Conservation (phyloP, 257 asterid genomes). For the Cynanchum wilfordii region DNA sequence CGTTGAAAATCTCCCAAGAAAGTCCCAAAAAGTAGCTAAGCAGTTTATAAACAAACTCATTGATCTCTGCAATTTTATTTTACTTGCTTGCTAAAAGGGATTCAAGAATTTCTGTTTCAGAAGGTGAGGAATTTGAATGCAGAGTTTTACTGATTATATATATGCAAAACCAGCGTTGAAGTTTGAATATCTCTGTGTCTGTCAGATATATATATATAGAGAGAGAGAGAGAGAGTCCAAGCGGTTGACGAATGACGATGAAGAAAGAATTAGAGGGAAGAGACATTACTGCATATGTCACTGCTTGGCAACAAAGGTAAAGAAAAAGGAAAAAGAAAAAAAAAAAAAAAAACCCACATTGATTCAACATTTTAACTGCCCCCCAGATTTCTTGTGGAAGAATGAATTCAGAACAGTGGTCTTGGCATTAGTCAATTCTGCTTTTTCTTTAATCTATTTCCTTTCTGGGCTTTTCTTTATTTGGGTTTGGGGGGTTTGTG, state of each 20-base stretch:
- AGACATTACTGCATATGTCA: constrained; percentile 1
- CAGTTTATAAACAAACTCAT: neutral
- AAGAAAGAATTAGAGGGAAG: neutral
- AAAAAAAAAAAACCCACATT: neutral
- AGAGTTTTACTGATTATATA: neutral
- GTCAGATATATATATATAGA: neutral
- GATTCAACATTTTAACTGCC: neutral
- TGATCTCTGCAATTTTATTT: neutral
- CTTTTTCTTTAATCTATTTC: neutral
- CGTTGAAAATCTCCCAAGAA: neutral
- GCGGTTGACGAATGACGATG: constrained; percentile 1
- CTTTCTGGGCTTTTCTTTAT: neutral
- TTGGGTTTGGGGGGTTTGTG: neutral
- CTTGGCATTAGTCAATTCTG: neutral
- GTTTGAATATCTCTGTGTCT: neutral
- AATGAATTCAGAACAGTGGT: neutral
- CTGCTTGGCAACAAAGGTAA: neutral
- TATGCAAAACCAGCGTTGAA: neutral
- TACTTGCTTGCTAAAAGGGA: too few species aligned
- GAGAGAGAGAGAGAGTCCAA: constrained; percentile 1
- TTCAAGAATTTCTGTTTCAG: neutral
- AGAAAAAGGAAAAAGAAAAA: neutral
- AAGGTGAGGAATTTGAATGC: neutral
- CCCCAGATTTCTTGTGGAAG: neutral
- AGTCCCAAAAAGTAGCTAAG: neutral